Percentiles rank a stretch among this genome's conserved stretches.
phyloP scores from a whole-genome alignment of 2,329 filamentous ascomycete genomes.

The Hypocreales sp. region DNA sequence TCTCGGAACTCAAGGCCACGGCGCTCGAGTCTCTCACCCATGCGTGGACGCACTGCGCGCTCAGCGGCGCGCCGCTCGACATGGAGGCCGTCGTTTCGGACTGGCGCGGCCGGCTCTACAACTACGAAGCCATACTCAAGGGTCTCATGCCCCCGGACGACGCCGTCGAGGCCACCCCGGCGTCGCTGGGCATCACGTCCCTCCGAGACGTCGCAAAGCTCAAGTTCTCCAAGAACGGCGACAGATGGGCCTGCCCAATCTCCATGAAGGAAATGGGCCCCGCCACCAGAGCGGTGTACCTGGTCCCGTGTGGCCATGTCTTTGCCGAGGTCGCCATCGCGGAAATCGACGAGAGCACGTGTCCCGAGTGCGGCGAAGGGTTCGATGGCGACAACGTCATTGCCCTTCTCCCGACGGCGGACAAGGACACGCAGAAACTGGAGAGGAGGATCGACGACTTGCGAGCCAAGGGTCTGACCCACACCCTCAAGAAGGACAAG shows the following conservation, averaged over 20 bases:
- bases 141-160: conserved; percentile 43
- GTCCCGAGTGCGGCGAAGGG: conserved; percentile 57
- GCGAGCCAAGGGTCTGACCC: conserved; percentile 56
- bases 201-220: conserved; percentile 80
- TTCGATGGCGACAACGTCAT: conserved; percentile 67
- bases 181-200: conserved; percentile 51
- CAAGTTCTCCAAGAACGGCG: conserved; percentile 41
- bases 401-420: conserved; percentile 58
- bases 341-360: conserved; percentile 51
- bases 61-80: conserved; percentile 64
- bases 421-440: conserved; percentile 55
- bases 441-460: conserved; percentile 53
- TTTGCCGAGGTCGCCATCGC: conserved; percentile 79
- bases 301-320: conserved; percentile 90
- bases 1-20: conserved; percentile 77
- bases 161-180: conserved; percentile 30
- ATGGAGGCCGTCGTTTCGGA: conserved; percentile 68
- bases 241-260: conserved; percentile 69
- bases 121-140: conserved; percentile 78
- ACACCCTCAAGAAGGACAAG: conserved; percentile 75
- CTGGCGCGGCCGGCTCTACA: conserved; percentile 72
- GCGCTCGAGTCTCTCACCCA: conserved; percentile 74
- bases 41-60: conserved; percentile 72
- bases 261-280: conserved; percentile 78
- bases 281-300: conserved; percentile 63